Conservation (phyloP, 495 filamentous ascomycete species). For the Chaetomium tenue region DNA sequence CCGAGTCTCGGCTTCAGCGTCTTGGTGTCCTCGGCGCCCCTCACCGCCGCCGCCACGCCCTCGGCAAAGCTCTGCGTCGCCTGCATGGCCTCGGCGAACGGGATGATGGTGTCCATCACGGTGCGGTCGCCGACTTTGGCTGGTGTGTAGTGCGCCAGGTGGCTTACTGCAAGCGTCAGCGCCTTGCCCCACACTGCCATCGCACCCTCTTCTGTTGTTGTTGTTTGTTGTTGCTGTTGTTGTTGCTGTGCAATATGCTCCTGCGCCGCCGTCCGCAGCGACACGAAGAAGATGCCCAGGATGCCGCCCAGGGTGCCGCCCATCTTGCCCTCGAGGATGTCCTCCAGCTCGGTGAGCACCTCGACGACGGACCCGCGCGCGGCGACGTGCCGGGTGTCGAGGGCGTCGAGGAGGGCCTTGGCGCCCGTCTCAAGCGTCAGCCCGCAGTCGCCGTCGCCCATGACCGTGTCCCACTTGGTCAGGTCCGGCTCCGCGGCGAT, state of each 20-base stretch:
- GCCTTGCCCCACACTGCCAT: slow-evolving; percentile 42
- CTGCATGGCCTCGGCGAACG: slow-evolving; percentile 53
- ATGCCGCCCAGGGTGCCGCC: slow-evolving; percentile 62
- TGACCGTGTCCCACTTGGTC: slow-evolving; percentile 61
- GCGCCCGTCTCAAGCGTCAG: slow-evolving; percentile 56
- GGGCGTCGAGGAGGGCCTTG: slow-evolving; percentile 41
- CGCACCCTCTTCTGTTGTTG: slow-evolving; percentile 26
- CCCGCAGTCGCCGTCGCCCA: slow-evolving; percentile 66
- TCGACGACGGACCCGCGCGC: slow-evolving; percentile 49
- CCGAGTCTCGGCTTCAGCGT: slow-evolving; percentile 57
- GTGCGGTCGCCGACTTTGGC: slow-evolving; percentile 52
- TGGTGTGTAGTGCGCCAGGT: slow-evolving; percentile 49
- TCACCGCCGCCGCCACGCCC: slow-evolving; percentile 52
- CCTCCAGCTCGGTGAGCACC: slow-evolving; percentile 53
- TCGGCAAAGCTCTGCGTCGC: slow-evolving; percentile 45
- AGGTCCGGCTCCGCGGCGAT: slow-evolving; percentile 57
- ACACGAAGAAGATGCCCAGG: slow-evolving; percentile 58
- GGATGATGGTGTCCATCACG: slow-evolving; percentile 59
- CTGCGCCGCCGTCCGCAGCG: slow-evolving; percentile 50
- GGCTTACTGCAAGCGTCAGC: slow-evolving; percentile 40
- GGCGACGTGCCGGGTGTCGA: slow-evolving; percentile 36
- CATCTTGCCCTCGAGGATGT: slow-evolving; percentile 58
- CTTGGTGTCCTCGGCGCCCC: slow-evolving; percentile 54
- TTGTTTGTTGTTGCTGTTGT: slow-evolving; percentile 2
- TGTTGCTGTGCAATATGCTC: slow-evolving; percentile 36